Percentiles rank a stretch among this genome's conserved stretches.
phyloP scores from a whole-genome alignment of 345 rosid genomes.

The Hypericum androsaemum region DNA sequence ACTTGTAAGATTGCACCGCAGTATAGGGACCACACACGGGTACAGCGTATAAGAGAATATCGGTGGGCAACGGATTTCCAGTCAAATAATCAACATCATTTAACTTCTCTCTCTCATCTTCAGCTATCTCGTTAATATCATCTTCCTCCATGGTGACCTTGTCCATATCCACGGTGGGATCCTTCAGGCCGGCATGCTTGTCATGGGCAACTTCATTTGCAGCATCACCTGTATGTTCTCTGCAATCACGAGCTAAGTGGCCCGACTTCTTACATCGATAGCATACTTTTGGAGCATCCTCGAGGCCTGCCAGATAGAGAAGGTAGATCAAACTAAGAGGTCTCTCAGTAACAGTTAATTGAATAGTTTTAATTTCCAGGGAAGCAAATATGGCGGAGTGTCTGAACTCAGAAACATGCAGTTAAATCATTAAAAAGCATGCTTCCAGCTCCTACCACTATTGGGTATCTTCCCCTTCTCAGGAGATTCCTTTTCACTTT shows the following conservation, averaged over 20 bases:
- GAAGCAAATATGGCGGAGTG: too few species aligned
- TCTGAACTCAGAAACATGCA: too few species aligned
- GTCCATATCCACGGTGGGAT: conserved; percentile 35
- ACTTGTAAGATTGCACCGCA: conserved; percentile 81
- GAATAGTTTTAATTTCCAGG: too few species aligned
- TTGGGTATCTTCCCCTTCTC: conserved; percentile 33
- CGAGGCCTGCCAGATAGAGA: conserved; percentile 38
- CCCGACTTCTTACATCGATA: conserved; percentile 83
- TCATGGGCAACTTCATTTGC: conserved; percentile 17
- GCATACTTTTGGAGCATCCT: conserved; percentile 71
- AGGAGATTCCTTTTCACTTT: conserved; percentile 24
- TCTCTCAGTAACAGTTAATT: too few species aligned
- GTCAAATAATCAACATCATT: conserved; percentile 86
- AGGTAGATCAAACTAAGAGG: too few species aligned
- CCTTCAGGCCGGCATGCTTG: conserved; percentile 13
- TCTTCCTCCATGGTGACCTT: conserved; percentile 87
- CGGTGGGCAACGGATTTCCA: conserved; percentile 66
- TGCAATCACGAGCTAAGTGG: conserved; percentile 84
- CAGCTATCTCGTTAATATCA: conserved; percentile 77
- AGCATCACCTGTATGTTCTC: conserved; percentile 43
- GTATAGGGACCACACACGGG: conserved; percentile 94
- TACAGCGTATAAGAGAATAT: conserved; percentile 70
- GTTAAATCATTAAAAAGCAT: too few species aligned
- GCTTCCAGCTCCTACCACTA: conserved; percentile 17
- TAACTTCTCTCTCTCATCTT: conserved; percentile 79